These are phyloP conservation scores for Pseudognaphalium luteoalbum DNA, from an alignment of 129 eudicot genomes.

Conservation along the genomic window DNA sequence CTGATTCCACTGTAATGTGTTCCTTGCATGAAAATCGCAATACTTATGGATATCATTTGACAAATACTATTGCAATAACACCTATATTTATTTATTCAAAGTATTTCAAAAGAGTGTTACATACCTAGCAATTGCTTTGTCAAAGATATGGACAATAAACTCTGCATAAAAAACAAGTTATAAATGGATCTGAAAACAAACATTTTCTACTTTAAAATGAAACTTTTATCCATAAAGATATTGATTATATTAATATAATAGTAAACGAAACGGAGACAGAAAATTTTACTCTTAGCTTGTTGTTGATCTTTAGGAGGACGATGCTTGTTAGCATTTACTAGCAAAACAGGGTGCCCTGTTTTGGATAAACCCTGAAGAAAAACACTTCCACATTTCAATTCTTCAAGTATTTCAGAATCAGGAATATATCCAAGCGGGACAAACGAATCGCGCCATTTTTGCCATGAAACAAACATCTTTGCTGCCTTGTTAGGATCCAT, in stretches of 20 bases:
- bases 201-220: neutral
- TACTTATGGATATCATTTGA: neutral
- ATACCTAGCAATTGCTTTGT: conserved; percentile 54
- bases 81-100: neutral
- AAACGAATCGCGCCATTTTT: conserved; percentile 49
- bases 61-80: neutral
- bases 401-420: conserved; percentile 47
- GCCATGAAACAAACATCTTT: conserved; percentile 57
- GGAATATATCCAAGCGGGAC: conserved; percentile 47
- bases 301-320: conserved; percentile 41
- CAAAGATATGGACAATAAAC: conserved; percentile 45
- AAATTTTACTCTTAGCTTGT: conserved; percentile 48
- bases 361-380: conserved; percentile 46
- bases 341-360: conserved; percentile 39
- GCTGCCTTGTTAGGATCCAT: conserved; percentile 53
- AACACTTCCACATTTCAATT: conserved; percentile 31
- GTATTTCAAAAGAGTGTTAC: neutral
- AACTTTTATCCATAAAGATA: neutral
- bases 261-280: neutral
- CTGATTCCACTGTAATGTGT: conserved; percentile 27
- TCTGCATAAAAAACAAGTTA: conserved; percentile 32
- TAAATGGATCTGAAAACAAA: neutral
- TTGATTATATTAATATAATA: too few relatives aligned
- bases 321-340: conserved; percentile 41
- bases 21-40: neutral